Evolutionary conservation across 345 rosid species (phyloP), one percentile per base, ranked within the genome.

Genomic region (Gossypium bickii): DNA sequence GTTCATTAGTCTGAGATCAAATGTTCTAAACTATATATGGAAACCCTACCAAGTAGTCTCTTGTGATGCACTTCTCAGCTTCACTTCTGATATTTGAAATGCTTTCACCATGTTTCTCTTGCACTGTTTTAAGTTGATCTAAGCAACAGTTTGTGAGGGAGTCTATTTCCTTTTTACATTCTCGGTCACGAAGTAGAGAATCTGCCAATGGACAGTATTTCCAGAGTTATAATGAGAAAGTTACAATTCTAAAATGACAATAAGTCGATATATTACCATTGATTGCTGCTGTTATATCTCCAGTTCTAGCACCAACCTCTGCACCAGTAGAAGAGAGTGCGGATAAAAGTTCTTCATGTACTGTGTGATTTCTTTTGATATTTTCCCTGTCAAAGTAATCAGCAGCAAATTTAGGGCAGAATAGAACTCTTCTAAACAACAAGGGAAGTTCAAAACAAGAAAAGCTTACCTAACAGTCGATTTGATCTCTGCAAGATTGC

Each of bases 1-100:
- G 41, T 34, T 34, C 41, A 34, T 34, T 34, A 34, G 5, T 5
- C 41, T 34, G 41, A 34, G 41, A 34, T 34, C 41, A 34, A 34
- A 5, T 34, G 41, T 25, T 67, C 7, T 49, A 6, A 49, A 41
- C 20, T 2, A 27, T 22, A 57, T 12, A 57, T 20, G 61, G 47
- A 17, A 20, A 72, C 56, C 84, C 55, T 85, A 94, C 98, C 95
- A 85, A 73, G 81, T 90, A 94, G 78, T 89, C 91, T 80, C 86
- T 82, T 27, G 89, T 82, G 73, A 92, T 86, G 76, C 87, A 87
- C 79, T 89, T 88, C 67, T 91, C 90, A 67, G 97, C 87, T 78
- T 81, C 83, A 81, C 57, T 85, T 83, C 91, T 87, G 74, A 92
- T 83, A 60, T 34, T 81, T 57, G 87, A 80, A 51, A 91, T 77